phyloP scores from a whole-genome alignment of 2,329 filamentous ascomycete species.

The Fusarium transvaalense region DNA sequence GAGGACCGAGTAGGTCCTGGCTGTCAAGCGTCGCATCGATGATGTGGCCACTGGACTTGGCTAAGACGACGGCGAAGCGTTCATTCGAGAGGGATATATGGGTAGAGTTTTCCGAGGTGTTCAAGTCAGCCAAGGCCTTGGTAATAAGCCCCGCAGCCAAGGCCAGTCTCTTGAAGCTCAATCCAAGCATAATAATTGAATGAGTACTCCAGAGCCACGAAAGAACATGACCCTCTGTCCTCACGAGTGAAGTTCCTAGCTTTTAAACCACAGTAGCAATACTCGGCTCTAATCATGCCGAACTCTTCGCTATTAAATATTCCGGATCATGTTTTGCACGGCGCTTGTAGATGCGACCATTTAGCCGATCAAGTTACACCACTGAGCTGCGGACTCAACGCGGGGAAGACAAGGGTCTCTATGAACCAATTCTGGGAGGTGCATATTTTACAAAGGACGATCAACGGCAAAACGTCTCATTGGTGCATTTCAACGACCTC shows the following conservation, averaged over 20 bases:
- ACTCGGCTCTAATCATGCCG: conserved; percentile 18
- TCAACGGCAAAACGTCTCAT: neutral
- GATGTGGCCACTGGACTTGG: conserved; percentile 37
- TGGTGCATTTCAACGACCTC: neutral
- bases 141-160: conserved; percentile 2
- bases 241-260: too few species aligned
- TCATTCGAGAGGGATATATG: conserved; percentile 39
- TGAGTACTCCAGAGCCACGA: too few species aligned
- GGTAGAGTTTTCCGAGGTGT: conserved; percentile 32
- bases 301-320: conserved; percentile 8
- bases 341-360: conserved; percentile 18
- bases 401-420: conserved; percentile 23
- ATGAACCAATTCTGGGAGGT: neutral
- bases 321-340: neutral
- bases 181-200: conserved; percentile 1
- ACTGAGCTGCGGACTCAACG: neutral
- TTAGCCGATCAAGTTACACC: conserved; percentile 3
- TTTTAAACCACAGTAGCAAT: neutral
- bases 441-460: neutral
- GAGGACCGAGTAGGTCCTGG: conserved; percentile 62
- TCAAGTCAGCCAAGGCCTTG: conserved; percentile 13
- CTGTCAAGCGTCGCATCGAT: conserved; percentile 44
- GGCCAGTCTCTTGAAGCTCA: conserved; percentile 2
- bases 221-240: neutral
- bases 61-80: conserved; percentile 19